These are phyloP conservation scores for Danielia oregonensis DNA, from an alignment of 805 yeast species.

Conservation along the genomic window DNA sequence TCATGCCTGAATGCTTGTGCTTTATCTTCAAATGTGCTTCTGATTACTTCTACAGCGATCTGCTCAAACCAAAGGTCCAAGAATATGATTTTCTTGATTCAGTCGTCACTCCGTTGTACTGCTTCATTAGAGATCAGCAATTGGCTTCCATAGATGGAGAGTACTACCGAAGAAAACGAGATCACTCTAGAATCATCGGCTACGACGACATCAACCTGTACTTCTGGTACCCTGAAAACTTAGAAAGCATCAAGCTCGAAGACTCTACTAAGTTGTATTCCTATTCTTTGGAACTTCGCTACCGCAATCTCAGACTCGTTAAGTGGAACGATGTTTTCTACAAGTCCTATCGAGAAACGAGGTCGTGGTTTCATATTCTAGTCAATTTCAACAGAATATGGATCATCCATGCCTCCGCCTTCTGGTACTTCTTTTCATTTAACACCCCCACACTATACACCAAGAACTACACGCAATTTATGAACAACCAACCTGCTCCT, in stretches of 20 bases:
- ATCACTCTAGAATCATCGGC: constrained; percentile 60
- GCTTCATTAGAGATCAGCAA: constrained; percentile 65
- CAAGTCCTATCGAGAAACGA: constrained; percentile 45
- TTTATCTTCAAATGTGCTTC: constrained; percentile 28
- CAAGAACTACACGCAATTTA: constrained; percentile 32
- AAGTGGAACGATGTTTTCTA: constrained; percentile 40
- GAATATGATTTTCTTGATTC: constrained; percentile 31
- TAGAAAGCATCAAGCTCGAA: constrained; percentile 27
- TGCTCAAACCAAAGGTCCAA: neutral
- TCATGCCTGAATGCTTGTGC: constrained; percentile 42
- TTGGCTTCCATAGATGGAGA: constrained; percentile 52
- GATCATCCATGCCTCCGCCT: constrained; percentile 48
- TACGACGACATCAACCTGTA: constrained; percentile 53
- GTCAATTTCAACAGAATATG: constrained; percentile 51
- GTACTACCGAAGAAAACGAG: constrained; percentile 49
- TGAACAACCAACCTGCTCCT: constrained; percentile 43
- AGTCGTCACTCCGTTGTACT: constrained; percentile 48
- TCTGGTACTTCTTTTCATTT: constrained; percentile 51
- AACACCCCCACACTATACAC: constrained; percentile 51
- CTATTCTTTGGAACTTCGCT: constrained; percentile 29
- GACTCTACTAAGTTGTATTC: constrained; percentile 30
- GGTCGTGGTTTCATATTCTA: constrained; percentile 49
- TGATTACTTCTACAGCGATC: constrained; percentile 21
- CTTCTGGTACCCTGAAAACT: constrained; percentile 44
- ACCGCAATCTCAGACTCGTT: constrained; percentile 25